Evolutionary conservation across 345 rosid species (phyloP), one percentile per base, ranked within the genome.

Genomic region (Citrus medica): DNA sequence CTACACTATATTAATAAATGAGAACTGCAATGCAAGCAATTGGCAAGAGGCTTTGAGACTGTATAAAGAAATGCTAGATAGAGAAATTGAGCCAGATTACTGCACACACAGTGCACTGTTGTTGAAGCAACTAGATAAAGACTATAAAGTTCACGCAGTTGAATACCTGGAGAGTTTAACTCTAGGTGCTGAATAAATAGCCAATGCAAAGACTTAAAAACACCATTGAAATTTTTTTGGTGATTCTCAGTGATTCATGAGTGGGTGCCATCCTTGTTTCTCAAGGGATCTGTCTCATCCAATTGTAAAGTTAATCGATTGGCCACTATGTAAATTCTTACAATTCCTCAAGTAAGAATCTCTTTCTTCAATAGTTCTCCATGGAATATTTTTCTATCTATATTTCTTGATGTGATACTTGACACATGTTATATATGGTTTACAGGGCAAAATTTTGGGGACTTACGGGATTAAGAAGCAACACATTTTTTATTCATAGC

Each of bases 1-100:
- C 83, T 92, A 88, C 84, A 91, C 97, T 32, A 92, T 92, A 80
- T 87, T 92, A 71, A 90, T 91, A 80, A 88, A 80, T 83, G 88
- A 77, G 82, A 79, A 86, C 83, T 82, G 86, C 73, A 81, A 89
- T 60, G 75, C 68, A 1, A 89, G 88, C 5, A 80, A 89, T 61
- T 90, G 91, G 93, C 82, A 85, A 77, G 92, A 85, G 83, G 91
- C 89, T 69, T 80, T 91, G 69, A 88, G 85, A 82, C 82, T 93
- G 83, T 91, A 91, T 82, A 83, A 82, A 78, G 85, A 93, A 79
- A 91, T 93, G 97, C 83, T 93, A 65, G 89, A 83, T 76, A 88
- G 80, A 83, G 84, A 83, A 42, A 83, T 92, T 65, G 82, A 81
- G 79, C 93, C 95, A 13, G 97, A 90, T 85, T 80, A 70, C 78